Conservation (phyloP, 1,284 basidiomycete genomes). For the Malassezia obtusa region DNA sequence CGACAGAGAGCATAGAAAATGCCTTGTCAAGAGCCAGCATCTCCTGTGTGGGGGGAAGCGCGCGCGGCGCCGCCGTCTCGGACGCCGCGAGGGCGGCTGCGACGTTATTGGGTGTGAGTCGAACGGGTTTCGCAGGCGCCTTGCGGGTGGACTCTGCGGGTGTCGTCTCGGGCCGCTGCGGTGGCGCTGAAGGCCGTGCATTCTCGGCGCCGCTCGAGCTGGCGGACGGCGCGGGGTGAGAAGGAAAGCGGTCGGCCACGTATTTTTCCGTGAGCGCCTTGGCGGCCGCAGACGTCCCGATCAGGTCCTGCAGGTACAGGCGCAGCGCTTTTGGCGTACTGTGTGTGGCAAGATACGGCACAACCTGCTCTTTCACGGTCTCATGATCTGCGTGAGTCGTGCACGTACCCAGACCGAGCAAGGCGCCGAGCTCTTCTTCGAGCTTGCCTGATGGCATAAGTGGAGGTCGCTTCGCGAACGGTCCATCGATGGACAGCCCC, state of each 20-base stretch:
- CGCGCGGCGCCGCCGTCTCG: constrained; percentile 1
- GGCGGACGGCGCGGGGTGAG: neutral
- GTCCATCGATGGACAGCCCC: neutral
- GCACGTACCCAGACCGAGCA: constrained; percentile 9
- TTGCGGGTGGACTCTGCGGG: neutral
- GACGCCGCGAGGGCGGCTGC: constrained; percentile 5
- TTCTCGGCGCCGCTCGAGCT: neutral
- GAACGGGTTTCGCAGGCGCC: constrained; percentile 2
- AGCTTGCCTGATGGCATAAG: neutral
- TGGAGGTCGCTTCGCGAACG: neutral
- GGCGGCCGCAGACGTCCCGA: constrained; percentile 10
- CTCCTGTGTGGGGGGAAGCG: constrained; percentile 10
- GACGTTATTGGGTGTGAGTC: constrained; percentile 2
- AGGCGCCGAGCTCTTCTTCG: constrained; percentile 6
- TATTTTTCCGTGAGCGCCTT: constrained; percentile 2
- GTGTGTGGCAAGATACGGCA: constrained; percentile 8
- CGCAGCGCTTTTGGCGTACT: constrained; percentile 9
- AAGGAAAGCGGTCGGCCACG: constrained; percentile 4
- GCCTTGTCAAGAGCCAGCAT: constrained; percentile 10
- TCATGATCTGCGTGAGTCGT: neutral
- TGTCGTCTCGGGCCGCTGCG: neutral
- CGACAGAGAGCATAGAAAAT: constrained; percentile 8
- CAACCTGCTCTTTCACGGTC: constrained; percentile 6
- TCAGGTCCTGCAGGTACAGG: constrained; percentile 9
- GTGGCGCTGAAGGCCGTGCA: neutral